Conservation (phyloP, 768 basidiomycete species). For the Suillus discolor region DNA sequence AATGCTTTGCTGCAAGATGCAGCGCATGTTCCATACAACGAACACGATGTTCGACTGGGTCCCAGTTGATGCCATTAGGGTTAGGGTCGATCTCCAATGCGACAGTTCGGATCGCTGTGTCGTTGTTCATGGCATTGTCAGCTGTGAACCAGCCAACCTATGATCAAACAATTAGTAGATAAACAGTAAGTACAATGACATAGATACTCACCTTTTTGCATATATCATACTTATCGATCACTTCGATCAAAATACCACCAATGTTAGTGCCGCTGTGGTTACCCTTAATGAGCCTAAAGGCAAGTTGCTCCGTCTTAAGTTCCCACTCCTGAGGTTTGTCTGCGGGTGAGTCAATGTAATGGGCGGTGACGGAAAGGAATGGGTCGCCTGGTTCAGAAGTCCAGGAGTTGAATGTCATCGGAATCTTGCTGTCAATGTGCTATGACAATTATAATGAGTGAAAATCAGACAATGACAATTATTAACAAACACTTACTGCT, state of each 20-base stretch:
- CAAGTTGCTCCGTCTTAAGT: conserved; percentile 12
- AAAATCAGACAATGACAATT: neutral
- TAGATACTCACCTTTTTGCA: conserved; percentile 20
- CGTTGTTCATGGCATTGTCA: conserved; percentile 33
- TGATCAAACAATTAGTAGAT: conserved; percentile 10
- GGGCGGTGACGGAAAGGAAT: conserved; percentile 18
- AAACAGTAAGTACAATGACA: conserved; percentile 1
- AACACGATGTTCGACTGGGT: conserved; percentile 8
- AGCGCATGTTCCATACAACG: conserved; percentile 39
- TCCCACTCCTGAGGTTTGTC: conserved; percentile 13
- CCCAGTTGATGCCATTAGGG: conserved; percentile 22
- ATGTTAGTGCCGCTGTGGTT: conserved; percentile 23
- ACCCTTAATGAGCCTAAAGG: conserved; percentile 15
- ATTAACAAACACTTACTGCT: neutral
- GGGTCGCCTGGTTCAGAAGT: conserved; percentile 15
- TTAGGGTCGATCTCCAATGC: conserved; percentile 16
- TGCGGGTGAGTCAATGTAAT: conserved; percentile 11
- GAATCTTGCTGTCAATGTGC: conserved; percentile 4
- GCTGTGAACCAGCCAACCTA: conserved; percentile 34
- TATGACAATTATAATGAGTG: neutral
- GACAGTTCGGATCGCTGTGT: conserved; percentile 25
- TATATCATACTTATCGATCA: conserved; percentile 22
- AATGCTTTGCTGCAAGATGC: conserved; percentile 30
- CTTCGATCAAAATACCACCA: conserved; percentile 12
- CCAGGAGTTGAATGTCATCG: conserved; percentile 16